phyloP scores from a whole-genome alignment of 176 grass and related monocot genomes.

The Ananas comosus region DNA sequence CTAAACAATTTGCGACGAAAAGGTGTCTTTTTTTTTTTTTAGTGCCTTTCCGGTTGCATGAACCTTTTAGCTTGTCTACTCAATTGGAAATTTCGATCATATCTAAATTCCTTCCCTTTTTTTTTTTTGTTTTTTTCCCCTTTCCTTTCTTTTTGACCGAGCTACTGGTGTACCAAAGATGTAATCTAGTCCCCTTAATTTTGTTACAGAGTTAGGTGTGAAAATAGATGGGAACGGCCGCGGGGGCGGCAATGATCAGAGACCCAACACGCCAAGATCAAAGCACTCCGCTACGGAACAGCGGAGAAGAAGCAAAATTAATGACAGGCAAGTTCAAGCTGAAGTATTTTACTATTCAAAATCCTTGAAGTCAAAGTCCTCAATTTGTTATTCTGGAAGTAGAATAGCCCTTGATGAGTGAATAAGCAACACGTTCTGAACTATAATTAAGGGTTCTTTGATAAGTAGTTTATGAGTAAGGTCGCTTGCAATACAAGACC shows the following conservation, averaged over 20 bases:
- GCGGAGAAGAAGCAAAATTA: constrained; percentile 93
- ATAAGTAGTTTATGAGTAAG: too few relatives aligned
- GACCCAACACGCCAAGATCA: constrained; percentile 68
- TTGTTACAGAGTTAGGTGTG: constrained; percentile 29
- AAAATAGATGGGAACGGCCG: constrained; percentile 65
- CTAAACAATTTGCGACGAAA: not conserved
- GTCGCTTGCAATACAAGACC: too few relatives aligned
- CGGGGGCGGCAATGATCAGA: constrained; percentile 61
- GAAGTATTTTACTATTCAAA: too few relatives aligned
- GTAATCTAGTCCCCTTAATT: constrained; percentile 21
- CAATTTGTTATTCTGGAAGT: not conserved
- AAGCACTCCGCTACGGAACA: constrained; percentile 97
- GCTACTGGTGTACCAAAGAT: not conserved
- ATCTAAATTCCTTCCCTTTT: too few relatives aligned
- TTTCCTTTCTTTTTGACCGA: not conserved
- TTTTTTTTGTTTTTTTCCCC: too few relatives aligned
- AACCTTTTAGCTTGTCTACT: too few relatives aligned
- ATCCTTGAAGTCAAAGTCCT: not conserved
- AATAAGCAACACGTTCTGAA: too few relatives aligned
- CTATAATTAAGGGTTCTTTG: too few relatives aligned
- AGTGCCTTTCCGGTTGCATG: not conserved
- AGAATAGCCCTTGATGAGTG: not conserved
- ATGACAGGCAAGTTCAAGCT: constrained; percentile 53
- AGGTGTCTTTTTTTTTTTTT: not conserved
- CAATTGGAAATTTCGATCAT: too few relatives aligned